phyloP scores from a whole-genome alignment of 768 basidiomycete genomes.

The Gymnopilus junonius region DNA sequence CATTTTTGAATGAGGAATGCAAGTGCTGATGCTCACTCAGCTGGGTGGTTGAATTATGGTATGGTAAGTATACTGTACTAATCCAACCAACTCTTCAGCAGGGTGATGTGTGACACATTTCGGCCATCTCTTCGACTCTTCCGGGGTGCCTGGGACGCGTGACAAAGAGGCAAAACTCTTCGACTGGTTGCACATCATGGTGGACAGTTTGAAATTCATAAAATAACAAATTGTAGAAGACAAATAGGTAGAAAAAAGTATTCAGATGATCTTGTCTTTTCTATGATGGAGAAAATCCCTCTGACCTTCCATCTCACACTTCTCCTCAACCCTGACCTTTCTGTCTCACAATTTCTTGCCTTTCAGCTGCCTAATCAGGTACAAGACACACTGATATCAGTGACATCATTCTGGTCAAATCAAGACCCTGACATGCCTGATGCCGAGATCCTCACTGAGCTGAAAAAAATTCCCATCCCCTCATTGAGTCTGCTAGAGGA shows the following conservation, averaged over 20 bases:
- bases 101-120: constrained; percentile 58
- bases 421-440: constrained; percentile 22
- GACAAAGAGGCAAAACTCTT: background rate
- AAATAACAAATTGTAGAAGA: background rate
- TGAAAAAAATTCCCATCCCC: no score
- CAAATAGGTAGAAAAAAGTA: background rate
- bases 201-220: background rate
- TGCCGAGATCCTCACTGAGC: no score
- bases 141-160: constrained; percentile 40
- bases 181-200: background rate
- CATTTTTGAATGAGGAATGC: no score
- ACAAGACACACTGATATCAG: constrained; percentile 46
- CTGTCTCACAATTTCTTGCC: background rate
- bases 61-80: no score
- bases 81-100: constrained; percentile 24
- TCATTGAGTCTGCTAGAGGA: no score
- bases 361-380: background rate
- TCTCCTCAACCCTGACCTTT: background rate
- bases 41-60: no score
- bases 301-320: background rate
- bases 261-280: background rate
- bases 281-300: background rate
- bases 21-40: no score
- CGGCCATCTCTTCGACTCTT: constrained; percentile 72
- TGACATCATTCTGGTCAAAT: constrained; percentile 79